Evolutionary conservation across 2,329 filamentous ascomycete species (phyloP), one percentile per base, ranked within the genome.

Genomic region (Mariannaea sp.): DNA sequence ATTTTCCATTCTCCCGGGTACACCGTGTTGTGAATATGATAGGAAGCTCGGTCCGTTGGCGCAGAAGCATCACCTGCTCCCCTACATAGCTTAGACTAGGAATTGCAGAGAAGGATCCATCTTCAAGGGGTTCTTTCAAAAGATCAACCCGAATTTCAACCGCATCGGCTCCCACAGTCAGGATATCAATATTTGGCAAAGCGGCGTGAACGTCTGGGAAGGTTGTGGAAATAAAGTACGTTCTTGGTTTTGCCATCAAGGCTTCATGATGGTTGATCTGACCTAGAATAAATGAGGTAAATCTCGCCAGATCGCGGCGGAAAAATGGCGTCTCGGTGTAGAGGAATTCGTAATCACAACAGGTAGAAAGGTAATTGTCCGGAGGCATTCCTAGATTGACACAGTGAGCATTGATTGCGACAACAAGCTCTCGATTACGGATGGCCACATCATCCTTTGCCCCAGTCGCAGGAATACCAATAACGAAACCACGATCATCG

Each of bases 1-100:
- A 95, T 19, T 85, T 85, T 26, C 90, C 90, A 66, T 93, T 94
- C 67, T 95, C 90, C 24, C 81, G 84, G 2, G 84, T 90, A 69
- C 90, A 94, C 61, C 91, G 81, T 0, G 88, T 92, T 0, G 91
- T 95, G 69, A 93, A 93, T 51, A 95, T 92, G 68, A 96, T 90
- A n/a, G 91, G 91, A 35, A 96, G 76, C 65, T 95, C 90, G 1
- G 90, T 94, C 58, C 89, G 83, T 71, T 94, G 90, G 19, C 90
- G 84, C 56, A 96, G 73, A 2, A 91, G 75, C 89, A 93, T 92
- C 50, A 96, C 80, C 71, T 95, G 91, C 70, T 93, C 86, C 22
- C 90, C 90, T 8, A 95, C 89, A 70, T 94, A 94, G 68, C 87
- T 87, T 61, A 94, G 71, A 68, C 89, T 93, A 3, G 91, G 89